Conservation (phyloP, 441 rosid genomes). For the Eutrema salsugineum region DNA sequence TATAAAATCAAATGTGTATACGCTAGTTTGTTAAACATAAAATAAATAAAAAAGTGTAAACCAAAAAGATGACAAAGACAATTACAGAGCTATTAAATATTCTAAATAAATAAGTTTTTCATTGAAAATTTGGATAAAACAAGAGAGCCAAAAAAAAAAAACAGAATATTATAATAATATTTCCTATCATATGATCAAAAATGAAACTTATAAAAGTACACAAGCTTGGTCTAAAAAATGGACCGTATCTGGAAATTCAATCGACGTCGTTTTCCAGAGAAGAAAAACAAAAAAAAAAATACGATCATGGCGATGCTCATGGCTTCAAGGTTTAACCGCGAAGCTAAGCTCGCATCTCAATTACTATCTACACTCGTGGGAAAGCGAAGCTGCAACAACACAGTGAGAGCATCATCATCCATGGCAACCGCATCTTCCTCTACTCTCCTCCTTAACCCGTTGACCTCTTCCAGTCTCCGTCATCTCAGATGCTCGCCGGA, state of each 20-base stretch:
- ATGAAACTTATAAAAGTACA: neutral
- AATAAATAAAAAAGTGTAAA: neutral
- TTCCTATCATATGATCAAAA: neutral
- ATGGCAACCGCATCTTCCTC: conserved; percentile 35
- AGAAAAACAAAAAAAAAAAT: neutral
- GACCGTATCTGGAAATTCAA: conserved; percentile 9
- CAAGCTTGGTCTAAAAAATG: neutral
- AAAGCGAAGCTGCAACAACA: conserved; percentile 4
- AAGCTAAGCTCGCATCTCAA: conserved; percentile 25
- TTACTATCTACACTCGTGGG: neutral
- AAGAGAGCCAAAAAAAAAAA: neutral
- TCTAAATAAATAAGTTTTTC: no score
- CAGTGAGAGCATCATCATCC: neutral
- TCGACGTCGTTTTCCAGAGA: conserved; percentile 2
- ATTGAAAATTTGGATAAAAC: neutral
- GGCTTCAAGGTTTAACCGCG: conserved; percentile 15
- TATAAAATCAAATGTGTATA: neutral
- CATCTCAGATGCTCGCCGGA: conserved; percentile 24
- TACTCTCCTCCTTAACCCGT: conserved; percentile 32
- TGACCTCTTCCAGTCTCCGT: conserved; percentile 38
- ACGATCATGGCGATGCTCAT: conserved; percentile 27
- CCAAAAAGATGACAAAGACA: no score
- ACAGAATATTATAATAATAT: neutral
- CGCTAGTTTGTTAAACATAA: neutral
- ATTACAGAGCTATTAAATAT: no score